Evolutionary conservation across 2,329 filamentous ascomycete species (phyloP), one percentile per base, ranked within the genome.

Genomic region (Fusarium tupiense): DNA sequence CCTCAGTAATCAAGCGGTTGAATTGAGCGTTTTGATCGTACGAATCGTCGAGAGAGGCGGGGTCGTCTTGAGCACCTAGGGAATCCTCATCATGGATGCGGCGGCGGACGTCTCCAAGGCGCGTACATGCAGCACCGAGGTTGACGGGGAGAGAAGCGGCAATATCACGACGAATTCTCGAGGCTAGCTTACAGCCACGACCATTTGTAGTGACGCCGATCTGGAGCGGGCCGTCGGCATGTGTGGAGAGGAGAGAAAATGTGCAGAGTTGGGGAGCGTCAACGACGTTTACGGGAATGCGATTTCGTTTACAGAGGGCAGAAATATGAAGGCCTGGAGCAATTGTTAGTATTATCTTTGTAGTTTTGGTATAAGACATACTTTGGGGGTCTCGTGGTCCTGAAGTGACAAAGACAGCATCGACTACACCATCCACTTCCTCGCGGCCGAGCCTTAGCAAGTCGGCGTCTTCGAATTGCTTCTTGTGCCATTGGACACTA

Each of bases 181-280:
- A 94, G 11, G 96, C 94, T 37, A 99, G 89, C 83, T 98, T 98
- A 86, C 96, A 98, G 4, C 96, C 96, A 77, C 93, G 92, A 26
- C 96, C 96, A 67, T 97, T 98, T 2, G 96, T 98, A 7, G 96
- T 98, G 66, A 99, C 93, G 71, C 96, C 96, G 69, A 99, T 92
- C 81, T 98, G 96, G 46, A 99, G 87, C 16, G 96, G 96, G 0
- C 96, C 96, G 79, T 98, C 95, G 62, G 90, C 91, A 82, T 98
- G 91, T 13, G 94, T 97, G 31, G 95, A 96, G 52, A 98, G 90
- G 60, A 99, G 88, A 10, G 93, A 93, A 82, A 99, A 98, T 33
- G 94, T 94, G 85, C 95, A 98, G 22, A 98, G 91, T 40, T 90
- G 88, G 1, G 96, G 94, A 1, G 93, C 90, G 84, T 99, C 96